These are phyloP conservation scores for Dillenia turbinata DNA, from an alignment of 164 flowering plant genomes.

Conservation along the genomic window DNA sequence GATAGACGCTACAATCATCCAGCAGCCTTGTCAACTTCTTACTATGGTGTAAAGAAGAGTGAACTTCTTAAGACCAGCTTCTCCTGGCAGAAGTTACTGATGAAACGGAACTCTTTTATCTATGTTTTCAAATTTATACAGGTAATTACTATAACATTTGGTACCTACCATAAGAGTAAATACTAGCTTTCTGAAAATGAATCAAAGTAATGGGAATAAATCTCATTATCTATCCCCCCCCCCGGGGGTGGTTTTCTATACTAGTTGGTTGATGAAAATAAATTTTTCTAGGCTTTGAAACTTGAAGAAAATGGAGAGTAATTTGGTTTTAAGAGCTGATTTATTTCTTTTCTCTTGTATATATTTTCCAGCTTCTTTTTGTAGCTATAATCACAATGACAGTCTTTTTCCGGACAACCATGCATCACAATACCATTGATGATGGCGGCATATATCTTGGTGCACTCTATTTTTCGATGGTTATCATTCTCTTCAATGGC, in stretches of 20 bases:
- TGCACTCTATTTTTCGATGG: slow-evolving; percentile 75
- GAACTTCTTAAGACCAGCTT: slow-evolving; percentile 78
- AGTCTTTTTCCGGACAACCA: slow-evolving; percentile 79
- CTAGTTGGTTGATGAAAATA: no score
- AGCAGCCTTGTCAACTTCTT: slow-evolving; percentile 75
- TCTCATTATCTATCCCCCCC: no score
- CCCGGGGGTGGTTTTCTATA: no score
- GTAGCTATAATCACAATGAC: slow-evolving; percentile 91
- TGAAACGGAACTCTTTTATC: slow-evolving; percentile 90
- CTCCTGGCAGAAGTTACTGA: slow-evolving; percentile 78
- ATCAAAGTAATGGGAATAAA: no score
- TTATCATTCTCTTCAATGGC: slow-evolving; percentile 90
- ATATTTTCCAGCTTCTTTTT: slow-evolving; percentile 68
- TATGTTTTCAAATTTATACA: slow-evolving; percentile 87
- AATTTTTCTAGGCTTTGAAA: no score
- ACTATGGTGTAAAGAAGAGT: slow-evolving; percentile 59
- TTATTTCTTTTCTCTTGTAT: no score
- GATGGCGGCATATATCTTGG: slow-evolving; percentile 88
- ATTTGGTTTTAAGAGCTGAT: no score
- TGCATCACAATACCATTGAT: slow-evolving; percentile 71
- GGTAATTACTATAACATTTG: slow-evolving; percentile 32
- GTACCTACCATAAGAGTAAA: no score
- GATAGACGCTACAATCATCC: slow-evolving; percentile 80
- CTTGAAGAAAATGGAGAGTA: no score
- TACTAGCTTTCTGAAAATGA: no score